Percentiles rank a stretch among this genome's conserved stretches.
phyloP scores from a whole-genome alignment of 805 yeast genomes.

The Candida corydali region DNA sequence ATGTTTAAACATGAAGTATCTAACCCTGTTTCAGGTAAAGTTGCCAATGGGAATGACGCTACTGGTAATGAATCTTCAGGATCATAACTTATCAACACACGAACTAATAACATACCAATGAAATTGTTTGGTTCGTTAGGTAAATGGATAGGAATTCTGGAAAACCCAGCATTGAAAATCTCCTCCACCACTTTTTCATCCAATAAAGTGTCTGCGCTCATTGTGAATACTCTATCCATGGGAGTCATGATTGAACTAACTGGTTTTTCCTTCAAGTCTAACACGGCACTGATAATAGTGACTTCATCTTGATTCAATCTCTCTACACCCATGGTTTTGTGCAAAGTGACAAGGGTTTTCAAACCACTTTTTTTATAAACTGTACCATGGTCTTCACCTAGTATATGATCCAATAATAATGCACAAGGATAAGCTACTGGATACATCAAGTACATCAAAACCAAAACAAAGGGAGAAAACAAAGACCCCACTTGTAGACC shows the following conservation, averaged over 20 bases:
- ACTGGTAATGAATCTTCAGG: constrained; percentile 95
- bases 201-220: constrained; percentile 76
- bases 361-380: constrained; percentile 89
- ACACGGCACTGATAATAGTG: constrained; percentile 88
- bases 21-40: constrained; percentile 89
- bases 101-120: constrained; percentile 90
- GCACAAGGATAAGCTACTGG: constrained; percentile 94
- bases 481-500: constrained; percentile 89
- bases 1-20: constrained; percentile 92
- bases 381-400: constrained; percentile 97
- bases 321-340: constrained; percentile 93
- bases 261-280: constrained; percentile 88
- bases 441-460: constrained; percentile 82
- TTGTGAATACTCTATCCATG: constrained; percentile 80
- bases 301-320: constrained; percentile 92
- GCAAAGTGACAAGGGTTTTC: constrained; percentile 89
- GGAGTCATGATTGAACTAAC: constrained; percentile 93
- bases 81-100: constrained; percentile 90
- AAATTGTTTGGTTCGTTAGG: constrained; percentile 88
- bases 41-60: constrained; percentile 90
- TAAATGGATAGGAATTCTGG: constrained; percentile 88
- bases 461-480: constrained; percentile 82
- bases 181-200: constrained; percentile 84
- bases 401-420: constrained; percentile 65
- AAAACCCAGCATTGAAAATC: constrained; percentile 89